Conservation (phyloP, 768 basidiomycete species). For the Termitomyces sp. region DNA sequence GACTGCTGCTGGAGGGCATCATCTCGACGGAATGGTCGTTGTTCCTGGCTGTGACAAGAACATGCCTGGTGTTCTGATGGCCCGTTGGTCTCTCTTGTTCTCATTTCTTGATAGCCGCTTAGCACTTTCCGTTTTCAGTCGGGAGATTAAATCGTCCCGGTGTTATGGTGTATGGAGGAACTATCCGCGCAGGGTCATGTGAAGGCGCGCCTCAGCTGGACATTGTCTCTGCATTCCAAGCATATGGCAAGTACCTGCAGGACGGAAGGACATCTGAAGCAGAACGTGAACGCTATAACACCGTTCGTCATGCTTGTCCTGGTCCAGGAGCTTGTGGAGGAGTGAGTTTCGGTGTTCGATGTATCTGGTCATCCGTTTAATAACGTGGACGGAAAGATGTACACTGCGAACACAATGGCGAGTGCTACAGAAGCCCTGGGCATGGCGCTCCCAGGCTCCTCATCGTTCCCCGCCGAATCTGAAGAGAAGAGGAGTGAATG, state of each 20-base stretch:
- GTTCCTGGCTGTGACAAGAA: constrained; percentile 99
- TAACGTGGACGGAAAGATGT: constrained; percentile 58
- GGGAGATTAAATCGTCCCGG: constrained; percentile 95
- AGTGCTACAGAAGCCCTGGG: constrained; percentile 93
- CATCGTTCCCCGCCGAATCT: constrained; percentile 92
- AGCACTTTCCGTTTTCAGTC: constrained; percentile 40
- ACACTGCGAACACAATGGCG: constrained; percentile 98
- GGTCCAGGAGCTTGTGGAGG: constrained; percentile 98
- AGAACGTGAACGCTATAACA: constrained; percentile 79
- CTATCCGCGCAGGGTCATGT: constrained; percentile 90
- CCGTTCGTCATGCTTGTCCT: constrained; percentile 92
- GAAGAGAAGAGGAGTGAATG: constrained; percentile 86
- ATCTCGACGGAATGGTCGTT: constrained; percentile 97
- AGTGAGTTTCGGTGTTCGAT: constrained; percentile 39
- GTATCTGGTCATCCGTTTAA: background rate
- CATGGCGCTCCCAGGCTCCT: constrained; percentile 96
- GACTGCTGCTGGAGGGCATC: constrained; percentile 93
- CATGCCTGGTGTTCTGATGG: constrained; percentile 99
- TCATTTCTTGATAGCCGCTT: constrained; percentile 14
- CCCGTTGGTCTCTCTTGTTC: constrained; percentile 47
- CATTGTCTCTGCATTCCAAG: constrained; percentile 95
- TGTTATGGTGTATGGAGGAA: constrained; percentile 96
- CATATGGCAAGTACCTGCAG: constrained; percentile 92
- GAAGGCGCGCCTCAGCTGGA: constrained; percentile 85
- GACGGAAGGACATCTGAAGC: constrained; percentile 82